phyloP scores from a whole-genome alignment of 176 grass and related monocot genomes.

The Elaeis guineensis region DNA sequence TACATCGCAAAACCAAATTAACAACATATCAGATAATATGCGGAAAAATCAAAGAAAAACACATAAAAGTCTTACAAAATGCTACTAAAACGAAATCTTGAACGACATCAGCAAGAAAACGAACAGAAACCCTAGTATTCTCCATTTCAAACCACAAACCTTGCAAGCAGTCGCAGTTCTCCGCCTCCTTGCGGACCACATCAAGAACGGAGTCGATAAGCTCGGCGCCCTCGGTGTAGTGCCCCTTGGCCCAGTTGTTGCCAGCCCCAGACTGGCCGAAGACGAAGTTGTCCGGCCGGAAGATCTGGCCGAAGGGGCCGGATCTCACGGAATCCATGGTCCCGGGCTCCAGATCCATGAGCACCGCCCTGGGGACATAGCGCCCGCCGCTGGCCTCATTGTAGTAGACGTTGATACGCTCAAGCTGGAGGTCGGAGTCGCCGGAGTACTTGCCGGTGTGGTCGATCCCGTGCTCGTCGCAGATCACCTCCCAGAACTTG shows the following conservation, averaged over 20 bases:
- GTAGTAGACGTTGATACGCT: conserved; percentile 12
- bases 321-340: conserved; percentile 19
- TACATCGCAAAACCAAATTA: no score
- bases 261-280: conserved; percentile 16
- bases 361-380: conserved; percentile 10
- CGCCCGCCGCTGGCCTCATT: conserved; percentile 12
- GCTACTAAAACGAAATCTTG: no score
- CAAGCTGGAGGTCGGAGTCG: conserved; percentile 34
- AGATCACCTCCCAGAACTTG: conserved; percentile 99
- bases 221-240: conserved; percentile 15
- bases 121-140: no score
- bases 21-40: no score
- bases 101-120: neutral
- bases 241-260: conserved; percentile 20
- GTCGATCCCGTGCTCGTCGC: conserved; percentile 95
- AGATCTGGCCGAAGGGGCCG: conserved; percentile 7
- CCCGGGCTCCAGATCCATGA: conserved; percentile 17
- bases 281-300: conserved; percentile 19
- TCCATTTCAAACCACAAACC: conserved; percentile 6
- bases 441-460: conserved; percentile 61
- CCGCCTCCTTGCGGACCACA: conserved; percentile 15
- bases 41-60: no score
- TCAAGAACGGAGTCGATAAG: conserved; percentile 16
- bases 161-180: conserved; percentile 21
- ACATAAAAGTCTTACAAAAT: no score